A percentile compares a stretch with the other conserved stretches of the same genome.
Conservation (phyloP, 306 rosid species). For the Citrullus amarus region DNA sequence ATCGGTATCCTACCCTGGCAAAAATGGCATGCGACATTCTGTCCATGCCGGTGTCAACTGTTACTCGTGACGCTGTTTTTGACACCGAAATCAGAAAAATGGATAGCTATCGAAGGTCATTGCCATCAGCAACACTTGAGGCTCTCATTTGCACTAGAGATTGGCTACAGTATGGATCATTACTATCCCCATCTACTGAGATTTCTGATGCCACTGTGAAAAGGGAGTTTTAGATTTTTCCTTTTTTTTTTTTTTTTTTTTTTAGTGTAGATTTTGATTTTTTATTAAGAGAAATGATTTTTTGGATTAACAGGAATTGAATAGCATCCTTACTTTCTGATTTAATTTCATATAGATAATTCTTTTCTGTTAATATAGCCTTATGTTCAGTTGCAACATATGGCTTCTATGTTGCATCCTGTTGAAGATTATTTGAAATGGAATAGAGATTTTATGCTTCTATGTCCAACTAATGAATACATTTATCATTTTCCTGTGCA, state of each 20-base stretch:
- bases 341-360: neutral
- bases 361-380: neutral
- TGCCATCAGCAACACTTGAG: slow-evolving; percentile 53
- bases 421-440: neutral
- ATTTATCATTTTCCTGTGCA: neutral
- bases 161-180: slow-evolving; percentile 50
- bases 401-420: neutral
- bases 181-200: slow-evolving; percentile 21
- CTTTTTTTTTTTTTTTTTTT: neutral
- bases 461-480: neutral
- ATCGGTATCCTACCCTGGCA: slow-evolving; percentile 63
- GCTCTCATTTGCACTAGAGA: slow-evolving; percentile 78
- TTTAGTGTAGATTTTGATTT: slow-evolving; percentile 10
- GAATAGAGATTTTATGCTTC: neutral
- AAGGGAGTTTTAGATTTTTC: slow-evolving; percentile 25
- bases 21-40: slow-evolving; percentile 79
- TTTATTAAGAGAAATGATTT: neutral
- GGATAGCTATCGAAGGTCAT: slow-evolving; percentile 44
- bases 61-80: slow-evolving; percentile 51
- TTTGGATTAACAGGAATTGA: neutral
- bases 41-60: slow-evolving; percentile 59
- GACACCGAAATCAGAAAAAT: slow-evolving; percentile 51
- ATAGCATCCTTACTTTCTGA: neutral
- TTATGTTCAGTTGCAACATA: neutral
- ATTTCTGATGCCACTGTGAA: slow-evolving; percentile 34